Percentiles rank a stretch among this genome's conserved stretches.
Evolutionary conservation across 176 grass and related monocot species (phyloP).

Genomic region (Triticum dicoccoides): DNA sequence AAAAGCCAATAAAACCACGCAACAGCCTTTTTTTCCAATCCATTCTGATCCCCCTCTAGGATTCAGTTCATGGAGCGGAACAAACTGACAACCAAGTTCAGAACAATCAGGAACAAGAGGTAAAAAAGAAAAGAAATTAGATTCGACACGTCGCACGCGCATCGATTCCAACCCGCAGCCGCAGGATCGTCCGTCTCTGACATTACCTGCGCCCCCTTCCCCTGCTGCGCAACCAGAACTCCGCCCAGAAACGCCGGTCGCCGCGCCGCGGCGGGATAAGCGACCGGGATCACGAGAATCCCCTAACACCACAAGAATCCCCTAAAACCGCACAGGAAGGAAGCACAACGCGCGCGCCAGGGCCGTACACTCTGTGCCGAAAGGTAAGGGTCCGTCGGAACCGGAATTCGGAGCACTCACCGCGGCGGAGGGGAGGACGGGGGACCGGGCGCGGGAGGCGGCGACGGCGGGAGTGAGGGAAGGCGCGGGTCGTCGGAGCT

Average conservation of each 20-base stretch:
- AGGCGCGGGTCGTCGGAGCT: neutral
- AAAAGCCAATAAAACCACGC: neutral
- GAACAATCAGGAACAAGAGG: neutral
- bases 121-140: neutral
- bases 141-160: neutral
- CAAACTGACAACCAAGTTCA: neutral
- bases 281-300: neutral
- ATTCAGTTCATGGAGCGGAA: neutral
- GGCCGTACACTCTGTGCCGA: neutral
- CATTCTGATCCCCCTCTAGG: neutral
- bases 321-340: neutral
- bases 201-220: neutral
- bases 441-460: neutral
- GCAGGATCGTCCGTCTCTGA: neutral
- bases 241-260: slow-evolving; percentile 13
- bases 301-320: neutral
- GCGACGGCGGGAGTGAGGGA: neutral
- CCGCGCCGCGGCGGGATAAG: neutral
- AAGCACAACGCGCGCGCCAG: neutral
- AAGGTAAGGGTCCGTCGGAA: neutral
- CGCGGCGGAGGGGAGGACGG: neutral
- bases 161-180: neutral
- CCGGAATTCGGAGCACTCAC: slow-evolving; percentile 19
- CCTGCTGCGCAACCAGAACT: slow-evolving; percentile 1
- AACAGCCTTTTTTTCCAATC: neutral